Evolutionary conservation across 1,284 basidiomycete species (phyloP).

Genomic region (Trametes pubescens): DNA sequence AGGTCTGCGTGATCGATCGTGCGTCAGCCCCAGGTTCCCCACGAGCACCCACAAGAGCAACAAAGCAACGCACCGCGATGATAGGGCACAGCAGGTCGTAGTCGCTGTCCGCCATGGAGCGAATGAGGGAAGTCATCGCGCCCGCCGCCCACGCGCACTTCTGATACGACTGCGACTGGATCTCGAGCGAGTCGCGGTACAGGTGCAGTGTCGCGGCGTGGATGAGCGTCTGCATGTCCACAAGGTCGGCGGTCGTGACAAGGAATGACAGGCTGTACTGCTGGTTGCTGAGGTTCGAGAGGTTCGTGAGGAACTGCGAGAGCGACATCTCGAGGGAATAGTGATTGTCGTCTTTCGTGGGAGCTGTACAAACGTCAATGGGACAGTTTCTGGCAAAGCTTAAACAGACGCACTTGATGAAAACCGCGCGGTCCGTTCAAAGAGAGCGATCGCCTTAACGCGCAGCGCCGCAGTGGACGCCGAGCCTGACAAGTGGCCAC

Average conservation of each 20-base stretch:
- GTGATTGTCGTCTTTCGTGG: slow-evolving; percentile 42
- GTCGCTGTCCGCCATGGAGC: slow-evolving; percentile 55
- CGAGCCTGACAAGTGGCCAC: slow-evolving; percentile 27
- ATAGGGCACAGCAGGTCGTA: slow-evolving; percentile 62
- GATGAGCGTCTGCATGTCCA: slow-evolving; percentile 58
- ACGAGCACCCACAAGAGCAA: background rate
- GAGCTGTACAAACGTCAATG: slow-evolving; percentile 25
- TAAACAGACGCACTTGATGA: slow-evolving; percentile 46
- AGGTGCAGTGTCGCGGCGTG: slow-evolving; percentile 61
- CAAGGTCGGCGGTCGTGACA: slow-evolving; percentile 49
- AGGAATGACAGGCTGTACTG: slow-evolving; percentile 39
- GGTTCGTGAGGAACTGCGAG: slow-evolving; percentile 49
- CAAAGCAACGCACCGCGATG: slow-evolving; percentile 47
- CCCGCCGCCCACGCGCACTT: slow-evolving; percentile 54
- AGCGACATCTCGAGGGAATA: slow-evolving; percentile 53
- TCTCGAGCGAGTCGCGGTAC: slow-evolving; percentile 48
- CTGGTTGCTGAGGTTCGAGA: slow-evolving; percentile 50
- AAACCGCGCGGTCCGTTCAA: slow-evolving; percentile 58
- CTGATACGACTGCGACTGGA: slow-evolving; percentile 41
- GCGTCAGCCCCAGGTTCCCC: slow-evolving; percentile 16
- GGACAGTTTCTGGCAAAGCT: background rate
- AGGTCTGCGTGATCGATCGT: slow-evolving; percentile 40
- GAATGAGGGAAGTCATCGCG: slow-evolving; percentile 53
- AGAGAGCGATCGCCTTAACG: slow-evolving; percentile 57
- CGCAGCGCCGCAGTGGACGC: slow-evolving; percentile 46